Evolutionary conservation across 495 filamentous ascomycete species (phyloP).

Genomic region (Cenococcum geophilum): DNA sequence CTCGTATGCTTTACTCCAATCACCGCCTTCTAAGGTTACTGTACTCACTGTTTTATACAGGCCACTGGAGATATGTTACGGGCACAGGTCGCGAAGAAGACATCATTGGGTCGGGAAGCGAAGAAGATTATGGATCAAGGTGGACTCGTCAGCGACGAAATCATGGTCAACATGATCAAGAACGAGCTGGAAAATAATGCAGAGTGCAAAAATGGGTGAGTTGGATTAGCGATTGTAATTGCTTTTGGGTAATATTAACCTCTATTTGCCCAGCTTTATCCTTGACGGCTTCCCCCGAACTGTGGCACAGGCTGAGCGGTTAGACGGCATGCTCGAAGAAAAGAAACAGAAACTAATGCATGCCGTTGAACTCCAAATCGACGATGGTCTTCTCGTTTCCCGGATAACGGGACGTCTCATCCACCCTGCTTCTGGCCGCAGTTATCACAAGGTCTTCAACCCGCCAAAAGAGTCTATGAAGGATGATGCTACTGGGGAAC

Average conservation of each 20-base stretch:
- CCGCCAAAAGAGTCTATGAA: conserved; percentile 91
- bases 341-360: conserved; percentile 79
- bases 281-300: conserved; percentile 98
- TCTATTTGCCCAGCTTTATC: conserved; percentile 67
- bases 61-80: conserved; percentile 99
- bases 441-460: conserved; percentile 98
- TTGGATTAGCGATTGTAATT: background rate
- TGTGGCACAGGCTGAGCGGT: conserved; percentile 85
- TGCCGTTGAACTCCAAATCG: conserved; percentile 93
- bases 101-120: conserved; percentile 83
- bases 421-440: conserved; percentile 90
- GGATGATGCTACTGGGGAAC: conserved; percentile 95
- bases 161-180: conserved; percentile 99
- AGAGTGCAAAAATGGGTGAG: conserved; percentile 95
- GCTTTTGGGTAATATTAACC: background rate
- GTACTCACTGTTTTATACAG: conserved; percentile 43
- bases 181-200: conserved; percentile 86
- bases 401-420: conserved; percentile 95
- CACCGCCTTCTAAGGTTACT: conserved; percentile 10
- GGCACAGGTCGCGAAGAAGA: conserved; percentile 98
- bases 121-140: conserved; percentile 99
- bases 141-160: conserved; percentile 96
- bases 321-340: conserved; percentile 79
- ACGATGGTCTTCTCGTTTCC: conserved; percentile 84
- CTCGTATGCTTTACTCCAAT: conserved; percentile 58